Percentiles rank a stretch among this genome's conserved stretches.
phyloP scores from a whole-genome alignment of 495 filamentous ascomycete species.

The Neohortaea acidophila region DNA sequence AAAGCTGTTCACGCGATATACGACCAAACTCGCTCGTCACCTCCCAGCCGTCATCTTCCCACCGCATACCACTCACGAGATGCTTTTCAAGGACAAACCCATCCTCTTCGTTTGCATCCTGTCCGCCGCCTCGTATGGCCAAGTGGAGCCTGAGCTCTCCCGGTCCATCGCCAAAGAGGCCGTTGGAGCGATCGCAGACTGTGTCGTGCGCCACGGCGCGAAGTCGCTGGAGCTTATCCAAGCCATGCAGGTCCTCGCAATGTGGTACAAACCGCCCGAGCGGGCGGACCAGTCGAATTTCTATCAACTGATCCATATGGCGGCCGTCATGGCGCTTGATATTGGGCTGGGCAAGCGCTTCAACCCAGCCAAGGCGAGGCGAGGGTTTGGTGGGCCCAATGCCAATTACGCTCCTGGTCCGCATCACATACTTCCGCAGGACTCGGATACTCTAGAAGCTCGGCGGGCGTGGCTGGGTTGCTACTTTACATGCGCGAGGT shows the following conservation, averaged over 20 bases:
- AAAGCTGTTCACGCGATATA: constrained; percentile 53
- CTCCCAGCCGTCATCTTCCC: constrained; percentile 70
- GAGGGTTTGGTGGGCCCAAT: constrained; percentile 22
- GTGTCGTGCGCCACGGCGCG: constrained; percentile 56
- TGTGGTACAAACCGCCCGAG: constrained; percentile 77
- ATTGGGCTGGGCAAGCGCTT: constrained; percentile 53
- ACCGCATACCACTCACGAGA: constrained; percentile 44
- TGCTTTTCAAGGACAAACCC: constrained; percentile 57
- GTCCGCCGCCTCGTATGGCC: constrained; percentile 41
- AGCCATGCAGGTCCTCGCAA: constrained; percentile 50
- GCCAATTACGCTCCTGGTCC: constrained; percentile 24
- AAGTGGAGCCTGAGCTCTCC: constrained; percentile 17
- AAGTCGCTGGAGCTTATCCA: constrained; percentile 83
- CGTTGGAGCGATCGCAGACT: constrained; percentile 57
- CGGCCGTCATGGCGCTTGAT: constrained; percentile 74
- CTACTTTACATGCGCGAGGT: constrained; percentile 57
- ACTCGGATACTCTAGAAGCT: constrained; percentile 51
- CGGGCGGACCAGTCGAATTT: constrained; percentile 79
- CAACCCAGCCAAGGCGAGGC: constrained; percentile 28
- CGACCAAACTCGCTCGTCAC: constrained; percentile 49
- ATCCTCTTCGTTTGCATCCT: constrained; percentile 71
- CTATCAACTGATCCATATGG: constrained; percentile 73
- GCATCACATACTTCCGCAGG: constrained; percentile 16
- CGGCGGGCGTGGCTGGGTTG: constrained; percentile 66
- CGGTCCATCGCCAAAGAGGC: constrained; percentile 49